Conservation (phyloP, 1,284 basidiomycete genomes). For the Inonotus hispidus region DNA sequence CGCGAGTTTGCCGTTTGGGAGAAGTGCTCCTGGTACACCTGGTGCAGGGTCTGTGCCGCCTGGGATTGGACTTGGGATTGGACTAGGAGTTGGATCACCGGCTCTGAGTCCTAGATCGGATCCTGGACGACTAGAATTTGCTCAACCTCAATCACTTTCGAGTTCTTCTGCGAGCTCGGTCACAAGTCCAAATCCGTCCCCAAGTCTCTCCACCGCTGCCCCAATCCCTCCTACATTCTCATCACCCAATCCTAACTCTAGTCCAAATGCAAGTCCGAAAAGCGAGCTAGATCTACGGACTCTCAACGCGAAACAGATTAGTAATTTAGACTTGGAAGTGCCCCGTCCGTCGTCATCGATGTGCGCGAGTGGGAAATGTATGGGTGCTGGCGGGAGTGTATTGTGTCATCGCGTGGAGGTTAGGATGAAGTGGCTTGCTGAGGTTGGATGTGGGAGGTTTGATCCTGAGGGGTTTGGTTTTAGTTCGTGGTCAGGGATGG, state of each 20-base stretch:
- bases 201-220: background rate
- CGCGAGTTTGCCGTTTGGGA: conserved; percentile 24
- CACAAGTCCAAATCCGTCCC: background rate
- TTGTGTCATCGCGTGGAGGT: conserved; percentile 38
- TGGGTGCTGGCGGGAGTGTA: conserved; percentile 33
- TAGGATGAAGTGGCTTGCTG: conserved; percentile 38
- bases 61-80: conserved; percentile 9
- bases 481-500: no score
- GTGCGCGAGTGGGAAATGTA: conserved; percentile 32
- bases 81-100: background rate
- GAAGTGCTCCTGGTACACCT: background rate
- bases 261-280: background rate
- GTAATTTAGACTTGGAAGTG: background rate
- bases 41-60: background rate
- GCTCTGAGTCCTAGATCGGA: background rate
- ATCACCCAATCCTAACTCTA: background rate
- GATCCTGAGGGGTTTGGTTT: conserved; percentile 29
- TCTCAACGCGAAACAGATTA: no score
- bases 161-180: background rate
- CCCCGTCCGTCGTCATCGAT: background rate
- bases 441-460: conserved; percentile 43
- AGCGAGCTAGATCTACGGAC: background rate
- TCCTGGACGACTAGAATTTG: background rate
- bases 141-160: background rate
- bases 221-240: background rate